Conservation (phyloP, 495 filamentous ascomycete genomes). For the Terfezia claveryi region DNA sequence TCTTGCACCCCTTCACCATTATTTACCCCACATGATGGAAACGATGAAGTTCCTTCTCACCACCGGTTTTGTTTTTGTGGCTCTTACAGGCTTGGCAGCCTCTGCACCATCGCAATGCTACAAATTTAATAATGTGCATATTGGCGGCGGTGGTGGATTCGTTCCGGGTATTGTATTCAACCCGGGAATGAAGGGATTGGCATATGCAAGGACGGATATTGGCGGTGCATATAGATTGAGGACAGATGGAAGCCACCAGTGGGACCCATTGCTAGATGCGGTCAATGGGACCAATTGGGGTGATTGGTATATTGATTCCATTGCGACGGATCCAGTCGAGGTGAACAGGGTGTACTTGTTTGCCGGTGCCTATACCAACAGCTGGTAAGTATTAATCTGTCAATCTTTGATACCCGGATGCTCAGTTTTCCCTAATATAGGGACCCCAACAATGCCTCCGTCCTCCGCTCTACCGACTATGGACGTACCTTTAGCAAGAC, state of each 20-base stretch:
- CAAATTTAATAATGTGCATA: slow-evolving; percentile 10
- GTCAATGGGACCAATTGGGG: slow-evolving; percentile 29
- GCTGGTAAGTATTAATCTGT: slow-evolving; percentile 21
- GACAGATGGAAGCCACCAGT: slow-evolving; percentile 25
- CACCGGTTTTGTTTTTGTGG: too few relatives aligned
- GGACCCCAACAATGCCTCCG: slow-evolving; percentile 34
- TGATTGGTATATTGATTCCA: slow-evolving; percentile 36
- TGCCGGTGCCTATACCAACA: slow-evolving; percentile 36
- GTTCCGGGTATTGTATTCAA: slow-evolving; percentile 37
- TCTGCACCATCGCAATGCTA: slow-evolving; percentile 3
- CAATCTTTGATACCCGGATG: background rate
- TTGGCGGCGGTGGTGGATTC: slow-evolving; percentile 36
- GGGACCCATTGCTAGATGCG: slow-evolving; percentile 33
- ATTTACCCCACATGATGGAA: too few relatives aligned
- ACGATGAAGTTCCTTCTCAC: too few relatives aligned
- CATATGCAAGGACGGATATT: slow-evolving; percentile 41
- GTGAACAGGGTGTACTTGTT: slow-evolving; percentile 33
- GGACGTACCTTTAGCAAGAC: slow-evolving; percentile 29
- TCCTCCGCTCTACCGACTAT: slow-evolving; percentile 29
- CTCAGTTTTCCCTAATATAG: slow-evolving; percentile 3
- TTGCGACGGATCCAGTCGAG: slow-evolving; percentile 35
- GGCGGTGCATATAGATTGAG: slow-evolving; percentile 38
- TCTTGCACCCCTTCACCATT: too few relatives aligned
- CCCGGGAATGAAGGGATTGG: slow-evolving; percentile 31
- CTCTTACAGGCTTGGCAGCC: too few relatives aligned